Percentiles rank a stretch among this genome's conserved stretches.
These are phyloP conservation scores for Vigna unguiculata DNA, from an alignment of 306 rosid genomes.

Conservation along the genomic window DNA sequence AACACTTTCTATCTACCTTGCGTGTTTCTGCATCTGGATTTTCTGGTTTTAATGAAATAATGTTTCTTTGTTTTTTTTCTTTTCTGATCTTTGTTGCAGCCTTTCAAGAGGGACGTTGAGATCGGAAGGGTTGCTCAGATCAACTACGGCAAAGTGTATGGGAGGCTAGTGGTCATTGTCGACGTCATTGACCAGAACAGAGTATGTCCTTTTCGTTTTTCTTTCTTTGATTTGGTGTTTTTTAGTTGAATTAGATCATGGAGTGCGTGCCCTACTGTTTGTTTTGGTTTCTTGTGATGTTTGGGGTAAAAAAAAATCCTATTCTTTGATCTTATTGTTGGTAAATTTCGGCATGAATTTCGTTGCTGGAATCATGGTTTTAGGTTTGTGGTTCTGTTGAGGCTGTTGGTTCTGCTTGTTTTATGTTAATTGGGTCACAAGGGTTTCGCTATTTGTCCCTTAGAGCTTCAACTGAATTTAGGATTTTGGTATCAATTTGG, in stretches of 20 bases:
- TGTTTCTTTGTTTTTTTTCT: not conserved
- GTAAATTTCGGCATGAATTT: not conserved
- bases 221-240: too few relatives aligned
- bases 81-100: conserved; percentile 47
- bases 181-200: too few relatives aligned
- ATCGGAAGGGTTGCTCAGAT: conserved; percentile 84
- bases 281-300: too few relatives aligned
- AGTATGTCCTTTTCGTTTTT: too few relatives aligned
- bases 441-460: not conserved
- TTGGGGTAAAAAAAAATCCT: conserved; percentile 48
- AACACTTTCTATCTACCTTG: too few relatives aligned
- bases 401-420: not conserved
- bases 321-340: not conserved
- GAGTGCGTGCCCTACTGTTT: too few relatives aligned
- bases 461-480: not conserved
- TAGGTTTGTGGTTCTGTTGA: not conserved
- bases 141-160: conserved; percentile 80
- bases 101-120: conserved; percentile 84
- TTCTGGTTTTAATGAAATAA: not conserved
- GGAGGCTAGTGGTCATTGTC: conserved; percentile 79
- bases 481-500: too few relatives aligned
- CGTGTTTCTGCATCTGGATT: not conserved
- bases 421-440: not conserved
- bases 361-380: not conserved
- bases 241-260: too few relatives aligned